Conservation (phyloP, 2,329 filamentous ascomycete genomes). For the Colletotrichum truncatum region DNA sequence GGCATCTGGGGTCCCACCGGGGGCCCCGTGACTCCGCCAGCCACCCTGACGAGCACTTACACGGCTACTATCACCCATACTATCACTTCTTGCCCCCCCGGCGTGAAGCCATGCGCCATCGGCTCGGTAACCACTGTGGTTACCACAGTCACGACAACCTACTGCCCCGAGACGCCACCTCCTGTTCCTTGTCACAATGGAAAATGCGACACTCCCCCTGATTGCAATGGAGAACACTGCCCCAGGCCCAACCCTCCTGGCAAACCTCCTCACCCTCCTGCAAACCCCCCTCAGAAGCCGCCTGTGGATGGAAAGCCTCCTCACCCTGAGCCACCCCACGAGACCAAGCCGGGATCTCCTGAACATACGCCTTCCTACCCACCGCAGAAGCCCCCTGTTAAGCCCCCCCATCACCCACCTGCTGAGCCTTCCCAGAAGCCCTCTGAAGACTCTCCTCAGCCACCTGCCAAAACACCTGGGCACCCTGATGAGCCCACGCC, state of each 20-base stretch:
- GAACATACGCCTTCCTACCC: background rate
- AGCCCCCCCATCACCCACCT: background rate
- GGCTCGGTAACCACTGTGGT: conserved; percentile 10
- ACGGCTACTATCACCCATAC: conserved; percentile 9
- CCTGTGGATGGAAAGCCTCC: too few species aligned
- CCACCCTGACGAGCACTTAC: conserved; percentile 12
- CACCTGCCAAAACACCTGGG: background rate
- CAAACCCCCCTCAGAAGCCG: background rate
- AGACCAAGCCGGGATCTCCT: background rate
- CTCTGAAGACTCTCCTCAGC: background rate
- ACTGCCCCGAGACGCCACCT: background rate
- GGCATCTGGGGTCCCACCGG: background rate
- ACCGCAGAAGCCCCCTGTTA: background rate
- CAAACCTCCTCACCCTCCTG: background rate
- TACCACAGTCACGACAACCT: conserved; percentile 21
- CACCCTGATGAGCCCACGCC: background rate
- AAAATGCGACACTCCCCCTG: background rate
- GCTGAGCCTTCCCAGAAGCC: background rate
- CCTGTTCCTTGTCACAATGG: background rate
- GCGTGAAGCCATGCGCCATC: background rate
- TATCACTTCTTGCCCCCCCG: conserved; percentile 2
- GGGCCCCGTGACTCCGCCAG: background rate
- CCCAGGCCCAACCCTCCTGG: background rate
- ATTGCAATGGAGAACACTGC: conserved; percentile 27
- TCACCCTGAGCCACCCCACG: too few species aligned